These are phyloP conservation scores for Camillea tinctor DNA, from an alignment of 2,329 filamentous ascomycete genomes.

Conservation along the genomic window DNA sequence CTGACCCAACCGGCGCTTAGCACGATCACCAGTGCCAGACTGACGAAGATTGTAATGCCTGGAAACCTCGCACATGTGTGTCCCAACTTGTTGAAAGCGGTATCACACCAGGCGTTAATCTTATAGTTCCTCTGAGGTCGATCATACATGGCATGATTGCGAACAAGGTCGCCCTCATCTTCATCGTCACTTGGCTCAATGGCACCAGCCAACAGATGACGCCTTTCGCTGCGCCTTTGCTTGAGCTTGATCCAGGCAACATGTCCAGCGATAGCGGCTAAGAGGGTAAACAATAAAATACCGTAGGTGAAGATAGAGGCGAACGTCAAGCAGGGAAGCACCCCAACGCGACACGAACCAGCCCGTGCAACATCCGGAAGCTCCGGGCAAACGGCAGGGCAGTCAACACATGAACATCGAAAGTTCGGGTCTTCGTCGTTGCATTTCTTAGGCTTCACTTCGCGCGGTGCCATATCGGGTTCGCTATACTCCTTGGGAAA, in stretches of 20 bases:
- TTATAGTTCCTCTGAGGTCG: conserved; percentile 76
- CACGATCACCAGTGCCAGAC: conserved; percentile 71
- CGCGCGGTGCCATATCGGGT: conserved; percentile 67
- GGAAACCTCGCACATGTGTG: conserved; percentile 81
- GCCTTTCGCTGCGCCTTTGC: conserved; percentile 72
- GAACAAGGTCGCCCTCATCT: conserved; percentile 82
- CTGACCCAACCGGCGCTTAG: conserved; percentile 85
- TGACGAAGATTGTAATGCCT: conserved; percentile 73
- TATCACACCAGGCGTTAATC: conserved; percentile 80
- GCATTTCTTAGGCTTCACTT: conserved; percentile 78
- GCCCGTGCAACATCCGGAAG: conserved; percentile 72
- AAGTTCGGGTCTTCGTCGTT: conserved; percentile 85
- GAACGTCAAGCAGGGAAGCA: conserved; percentile 91
- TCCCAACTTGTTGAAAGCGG: conserved; percentile 76
- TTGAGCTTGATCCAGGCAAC: conserved; percentile 73
- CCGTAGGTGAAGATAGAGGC: conserved; percentile 85
- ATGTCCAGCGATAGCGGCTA: conserved; percentile 68
- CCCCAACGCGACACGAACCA: conserved; percentile 76
- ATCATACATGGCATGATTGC: conserved; percentile 74
- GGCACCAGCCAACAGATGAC: conserved; percentile 84
- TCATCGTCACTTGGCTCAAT: conserved; percentile 80
- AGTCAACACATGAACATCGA: conserved; percentile 92
- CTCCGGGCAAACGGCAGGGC: conserved; percentile 78
- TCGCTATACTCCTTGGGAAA: conserved; percentile 67
- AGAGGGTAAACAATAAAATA: conserved; percentile 66